phyloP scores from a whole-genome alignment of 495 filamentous ascomycete species.

The Aspergillus sparsus region DNA sequence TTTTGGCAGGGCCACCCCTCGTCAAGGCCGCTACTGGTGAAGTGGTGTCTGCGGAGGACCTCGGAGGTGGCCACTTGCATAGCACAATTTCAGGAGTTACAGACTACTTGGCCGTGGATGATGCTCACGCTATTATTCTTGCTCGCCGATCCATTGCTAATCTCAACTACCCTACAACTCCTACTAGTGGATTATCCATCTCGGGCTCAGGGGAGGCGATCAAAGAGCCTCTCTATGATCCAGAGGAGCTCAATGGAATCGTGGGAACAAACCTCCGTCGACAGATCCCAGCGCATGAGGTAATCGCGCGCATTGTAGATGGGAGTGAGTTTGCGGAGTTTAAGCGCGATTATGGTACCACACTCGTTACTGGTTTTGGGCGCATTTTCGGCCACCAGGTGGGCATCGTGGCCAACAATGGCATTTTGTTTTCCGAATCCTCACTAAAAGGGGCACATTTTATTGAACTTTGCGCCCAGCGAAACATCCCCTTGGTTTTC shows the following conservation, averaged over 20 bases:
- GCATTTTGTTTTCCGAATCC: constrained; percentile 91
- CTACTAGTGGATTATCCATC: constrained; percentile 20
- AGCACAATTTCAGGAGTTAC: constrained; percentile 90
- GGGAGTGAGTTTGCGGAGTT: constrained; percentile 90
- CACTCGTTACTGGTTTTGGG: constrained; percentile 91
- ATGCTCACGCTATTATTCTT: constrained; percentile 88
- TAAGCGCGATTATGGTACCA: constrained; percentile 88
- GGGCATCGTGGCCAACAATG: constrained; percentile 95
- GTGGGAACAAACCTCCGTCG: constrained; percentile 84
- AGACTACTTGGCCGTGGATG: constrained; percentile 92
- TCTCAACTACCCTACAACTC: constrained; percentile 73
- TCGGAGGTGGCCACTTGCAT: constrained; percentile 92
- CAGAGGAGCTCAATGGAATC: constrained; percentile 81
- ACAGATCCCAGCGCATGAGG: constrained; percentile 80
- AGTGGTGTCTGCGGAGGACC: constrained; percentile 86
- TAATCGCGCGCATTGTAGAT: constrained; percentile 94
- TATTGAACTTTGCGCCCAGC: constrained; percentile 93
- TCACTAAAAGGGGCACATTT: constrained; percentile 96
- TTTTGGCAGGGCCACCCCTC: constrained; percentile 90
- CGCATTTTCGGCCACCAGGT: constrained; percentile 87
- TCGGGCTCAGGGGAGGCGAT: constrained; percentile 30
- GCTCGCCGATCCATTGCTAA: constrained; percentile 82
- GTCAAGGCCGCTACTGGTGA: constrained; percentile 98
- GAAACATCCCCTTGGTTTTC: constrained; percentile 86
- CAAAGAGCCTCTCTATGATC: constrained; percentile 78